phyloP scores from a whole-genome alignment of 2,329 filamentous ascomycete species.

The Fusarium poae region DNA sequence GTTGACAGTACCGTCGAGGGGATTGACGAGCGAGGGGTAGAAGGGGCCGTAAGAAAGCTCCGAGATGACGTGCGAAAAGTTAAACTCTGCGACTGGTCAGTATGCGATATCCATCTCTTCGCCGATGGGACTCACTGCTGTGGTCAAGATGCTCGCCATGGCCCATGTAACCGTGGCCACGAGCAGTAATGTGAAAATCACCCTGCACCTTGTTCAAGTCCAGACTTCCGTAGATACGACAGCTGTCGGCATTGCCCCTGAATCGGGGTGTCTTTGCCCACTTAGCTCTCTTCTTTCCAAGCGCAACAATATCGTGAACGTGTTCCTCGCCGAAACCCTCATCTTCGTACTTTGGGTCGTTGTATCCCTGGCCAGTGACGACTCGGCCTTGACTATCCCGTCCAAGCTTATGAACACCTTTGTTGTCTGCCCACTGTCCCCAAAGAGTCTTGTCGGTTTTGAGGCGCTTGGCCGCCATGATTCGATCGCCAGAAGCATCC shows the following conservation, averaged over 20 bases:
- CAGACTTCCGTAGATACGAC: slow-evolving; percentile 89
- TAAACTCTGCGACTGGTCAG: slow-evolving; percentile 75
- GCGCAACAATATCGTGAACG: slow-evolving; percentile 88
- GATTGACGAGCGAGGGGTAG: slow-evolving; percentile 93
- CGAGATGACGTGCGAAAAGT: slow-evolving; percentile 96
- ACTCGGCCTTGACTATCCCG: slow-evolving; percentile 67
- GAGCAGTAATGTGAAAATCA: slow-evolving; percentile 96
- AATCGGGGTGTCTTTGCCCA: slow-evolving; percentile 82
- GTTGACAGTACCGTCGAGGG: slow-evolving; percentile 91
- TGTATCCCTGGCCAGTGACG: slow-evolving; percentile 65
- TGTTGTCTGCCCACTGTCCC: slow-evolving; percentile 81
- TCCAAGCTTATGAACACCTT: slow-evolving; percentile 73
- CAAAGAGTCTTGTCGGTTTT: slow-evolving; percentile 83
- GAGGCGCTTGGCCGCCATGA: slow-evolving; percentile 82
- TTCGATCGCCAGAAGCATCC: slow-evolving; percentile 92
- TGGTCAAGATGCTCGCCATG: slow-evolving; percentile 85
- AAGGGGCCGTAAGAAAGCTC: slow-evolving; percentile 98
- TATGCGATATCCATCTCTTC: background rate
- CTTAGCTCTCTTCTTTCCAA: slow-evolving; percentile 72
- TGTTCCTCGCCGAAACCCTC: slow-evolving; percentile 84
- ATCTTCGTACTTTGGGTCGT: slow-evolving; percentile 63
- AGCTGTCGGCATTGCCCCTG: slow-evolving; percentile 74
- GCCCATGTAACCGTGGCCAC: slow-evolving; percentile 94
- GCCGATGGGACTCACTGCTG: slow-evolving; percentile 66
- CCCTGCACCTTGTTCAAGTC: slow-evolving; percentile 97